These are phyloP conservation scores for Amanita phalloides DNA, from an alignment of 768 basidiomycete species.

Conservation along the genomic window DNA sequence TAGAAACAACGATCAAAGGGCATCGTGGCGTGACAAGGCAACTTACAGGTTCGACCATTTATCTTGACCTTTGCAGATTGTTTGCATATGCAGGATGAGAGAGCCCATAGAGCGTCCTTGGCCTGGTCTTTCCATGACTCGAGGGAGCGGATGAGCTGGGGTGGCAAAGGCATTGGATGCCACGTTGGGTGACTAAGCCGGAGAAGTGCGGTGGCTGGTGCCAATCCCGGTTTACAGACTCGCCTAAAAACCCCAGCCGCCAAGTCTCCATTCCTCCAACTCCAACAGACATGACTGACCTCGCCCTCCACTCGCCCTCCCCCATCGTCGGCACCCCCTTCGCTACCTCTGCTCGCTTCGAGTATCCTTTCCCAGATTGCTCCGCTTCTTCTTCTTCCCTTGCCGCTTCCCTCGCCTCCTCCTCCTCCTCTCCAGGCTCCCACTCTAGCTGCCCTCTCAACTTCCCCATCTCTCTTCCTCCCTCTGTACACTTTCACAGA, in stretches of 20 bases:
- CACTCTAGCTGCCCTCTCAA: neutral
- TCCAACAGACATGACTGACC: neutral
- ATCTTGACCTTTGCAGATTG: conserved; percentile 87
- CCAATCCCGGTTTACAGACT: neutral
- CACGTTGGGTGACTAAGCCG: neutral
- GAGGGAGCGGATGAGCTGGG: conserved; percentile 33
- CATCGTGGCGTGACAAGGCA: neutral
- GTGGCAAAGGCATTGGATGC: conserved; percentile 16
- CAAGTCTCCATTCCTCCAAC: neutral
- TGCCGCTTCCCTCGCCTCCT: conserved; percentile 6
- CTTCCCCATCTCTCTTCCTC: conserved; percentile 9
- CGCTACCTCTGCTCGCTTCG: conserved; percentile 17
- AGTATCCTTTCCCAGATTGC: conserved; percentile 21
- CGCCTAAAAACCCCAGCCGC: neutral
- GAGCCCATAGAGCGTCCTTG: conserved; percentile 74
- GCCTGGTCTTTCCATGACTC: conserved; percentile 61
- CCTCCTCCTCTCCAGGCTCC: conserved; percentile 4
- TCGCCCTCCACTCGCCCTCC: conserved; percentile 7
- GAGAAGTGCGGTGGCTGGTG: neutral
- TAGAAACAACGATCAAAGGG: conserved; percentile 16
- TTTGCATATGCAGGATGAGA: conserved; percentile 73
- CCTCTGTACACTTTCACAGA: conserved; percentile 1
- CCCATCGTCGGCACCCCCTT: conserved; percentile 24
- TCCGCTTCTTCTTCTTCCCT: neutral
- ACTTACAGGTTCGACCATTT: conserved; percentile 85